These are phyloP conservation scores for Powellomyces hirtus DNA, from an alignment of 192 early-diverging fungal species.

Conservation along the genomic window DNA sequence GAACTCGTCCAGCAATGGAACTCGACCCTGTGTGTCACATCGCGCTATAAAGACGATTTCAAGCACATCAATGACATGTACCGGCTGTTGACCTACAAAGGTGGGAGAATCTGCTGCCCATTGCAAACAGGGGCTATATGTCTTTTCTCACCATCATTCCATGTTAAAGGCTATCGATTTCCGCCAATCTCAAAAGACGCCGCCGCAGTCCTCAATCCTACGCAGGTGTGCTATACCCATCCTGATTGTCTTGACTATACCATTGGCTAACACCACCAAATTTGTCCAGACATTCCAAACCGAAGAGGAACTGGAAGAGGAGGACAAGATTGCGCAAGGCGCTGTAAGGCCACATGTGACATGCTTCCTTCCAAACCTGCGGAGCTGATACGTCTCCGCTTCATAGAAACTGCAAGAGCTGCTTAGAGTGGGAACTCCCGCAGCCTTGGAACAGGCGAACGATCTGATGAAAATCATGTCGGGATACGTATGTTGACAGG, in stretches of 20 bases:
- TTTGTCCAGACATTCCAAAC: constrained; percentile 72
- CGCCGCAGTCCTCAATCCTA: constrained; percentile 57
- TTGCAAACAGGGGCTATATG: neutral
- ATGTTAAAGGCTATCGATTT: constrained; percentile 67
- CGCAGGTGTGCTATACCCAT: constrained; percentile 21
- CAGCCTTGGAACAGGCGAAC: constrained; percentile 93
- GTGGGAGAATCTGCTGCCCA: constrained; percentile 35
- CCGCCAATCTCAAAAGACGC: constrained; percentile 62
- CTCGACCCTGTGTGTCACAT: constrained; percentile 76
- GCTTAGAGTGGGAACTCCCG: constrained; percentile 87
- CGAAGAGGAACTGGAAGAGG: constrained; percentile 90
- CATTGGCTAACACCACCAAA: neutral
- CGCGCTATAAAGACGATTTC: constrained; percentile 91
- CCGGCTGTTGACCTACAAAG: constrained; percentile 82
- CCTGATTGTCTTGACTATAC: neutral
- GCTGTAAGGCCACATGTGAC: constrained; percentile 53
- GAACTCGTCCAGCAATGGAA: constrained; percentile 97
- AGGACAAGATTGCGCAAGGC: constrained; percentile 82
- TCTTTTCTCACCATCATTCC: neutral
- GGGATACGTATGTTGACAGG: constrained; percentile 71
- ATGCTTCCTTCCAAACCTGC: constrained; percentile 7
- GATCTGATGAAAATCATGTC: constrained; percentile 97
- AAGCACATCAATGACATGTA: constrained; percentile 95
- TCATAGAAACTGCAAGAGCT: constrained; percentile 92
- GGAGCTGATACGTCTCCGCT: neutral